Percentiles rank a stretch among this genome's conserved stretches.
Conservation (phyloP, 163 green algal species). For the Chloromonas sp. region DNA sequence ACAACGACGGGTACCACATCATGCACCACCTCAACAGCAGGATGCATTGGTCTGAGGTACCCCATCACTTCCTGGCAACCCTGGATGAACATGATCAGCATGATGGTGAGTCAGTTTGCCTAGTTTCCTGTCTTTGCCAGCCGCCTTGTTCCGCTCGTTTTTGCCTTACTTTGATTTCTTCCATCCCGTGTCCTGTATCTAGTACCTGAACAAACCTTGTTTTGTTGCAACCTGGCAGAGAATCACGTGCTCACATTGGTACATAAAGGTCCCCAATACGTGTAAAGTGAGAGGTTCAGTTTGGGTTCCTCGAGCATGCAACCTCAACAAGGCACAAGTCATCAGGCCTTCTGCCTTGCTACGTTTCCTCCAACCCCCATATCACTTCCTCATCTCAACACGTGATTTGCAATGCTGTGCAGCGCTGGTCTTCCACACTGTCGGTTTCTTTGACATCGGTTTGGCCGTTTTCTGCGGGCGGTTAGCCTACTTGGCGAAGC, state of each 20-base stretch:
- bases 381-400: neutral
- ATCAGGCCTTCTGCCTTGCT: no score
- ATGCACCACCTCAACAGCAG: constrained; percentile 80
- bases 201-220: no score
- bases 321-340: no score
- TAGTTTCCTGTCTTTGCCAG: neutral
- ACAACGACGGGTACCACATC: constrained; percentile 91
- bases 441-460: constrained; percentile 74
- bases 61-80: constrained; percentile 43
- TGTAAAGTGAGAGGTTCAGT: neutral
- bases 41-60: constrained; percentile 78
- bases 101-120: constrained; percentile 26
- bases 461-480: constrained; percentile 55
- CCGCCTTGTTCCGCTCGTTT: neutral
- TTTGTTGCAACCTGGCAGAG: no score
- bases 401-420: neutral
- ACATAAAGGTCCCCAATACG: neutral
- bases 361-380: neutral
- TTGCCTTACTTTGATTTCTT: no score
- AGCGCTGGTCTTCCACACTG: constrained; percentile 52
- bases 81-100: constrained; percentile 46
- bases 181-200: no score
- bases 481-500: constrained; percentile 42
- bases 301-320: neutral
- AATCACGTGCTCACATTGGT: no score